Conservation (phyloP, 495 filamentous ascomycete genomes). For the Chaetomium fimeti region DNA sequence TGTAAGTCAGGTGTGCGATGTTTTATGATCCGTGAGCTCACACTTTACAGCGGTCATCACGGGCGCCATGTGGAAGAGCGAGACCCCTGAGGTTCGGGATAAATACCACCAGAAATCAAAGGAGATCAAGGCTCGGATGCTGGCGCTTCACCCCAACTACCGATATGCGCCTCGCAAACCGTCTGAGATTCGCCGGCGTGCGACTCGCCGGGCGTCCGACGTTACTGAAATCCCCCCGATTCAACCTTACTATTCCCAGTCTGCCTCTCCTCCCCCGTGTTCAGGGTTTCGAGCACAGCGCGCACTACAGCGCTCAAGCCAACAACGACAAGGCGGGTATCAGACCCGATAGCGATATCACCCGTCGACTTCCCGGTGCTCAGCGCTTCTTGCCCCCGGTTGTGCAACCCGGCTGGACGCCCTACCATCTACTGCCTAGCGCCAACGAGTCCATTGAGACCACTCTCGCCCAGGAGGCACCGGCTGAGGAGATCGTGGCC, state of each 20-base stretch:
- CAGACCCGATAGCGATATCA: slow-evolving; percentile 15
- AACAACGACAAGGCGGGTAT: slow-evolving; percentile 10
- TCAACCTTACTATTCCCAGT: neutral
- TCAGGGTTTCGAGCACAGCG: slow-evolving; percentile 7
- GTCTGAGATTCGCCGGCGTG: slow-evolving; percentile 23
- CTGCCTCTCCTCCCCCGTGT: neutral
- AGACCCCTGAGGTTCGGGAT: slow-evolving; percentile 22
- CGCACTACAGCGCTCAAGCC: neutral
- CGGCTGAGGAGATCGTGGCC: neutral
- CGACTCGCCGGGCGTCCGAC: slow-evolving; percentile 6
- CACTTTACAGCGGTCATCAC: slow-evolving; percentile 24
- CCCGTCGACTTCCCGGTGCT: slow-evolving; percentile 12
- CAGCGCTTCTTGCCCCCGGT: slow-evolving; percentile 16
- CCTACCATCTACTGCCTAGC: slow-evolving; percentile 12
- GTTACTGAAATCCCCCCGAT: neutral
- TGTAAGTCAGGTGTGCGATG: slow-evolving; percentile 21
- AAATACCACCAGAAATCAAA: slow-evolving; percentile 21
- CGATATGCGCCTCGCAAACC: slow-evolving; percentile 25
- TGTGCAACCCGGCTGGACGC: slow-evolving; percentile 14
- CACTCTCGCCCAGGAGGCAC: neutral
- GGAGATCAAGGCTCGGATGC: slow-evolving; percentile 22
- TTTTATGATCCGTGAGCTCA: slow-evolving; percentile 7
- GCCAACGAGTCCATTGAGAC: neutral
- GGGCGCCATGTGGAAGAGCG: slow-evolving; percentile 28
- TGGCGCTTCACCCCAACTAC: slow-evolving; percentile 20